A percentile compares a stretch with the other conserved stretches of the same genome.
These are phyloP conservation scores for Osmozyma mogii DNA, from an alignment of 805 yeast species.

Conservation along the genomic window DNA sequence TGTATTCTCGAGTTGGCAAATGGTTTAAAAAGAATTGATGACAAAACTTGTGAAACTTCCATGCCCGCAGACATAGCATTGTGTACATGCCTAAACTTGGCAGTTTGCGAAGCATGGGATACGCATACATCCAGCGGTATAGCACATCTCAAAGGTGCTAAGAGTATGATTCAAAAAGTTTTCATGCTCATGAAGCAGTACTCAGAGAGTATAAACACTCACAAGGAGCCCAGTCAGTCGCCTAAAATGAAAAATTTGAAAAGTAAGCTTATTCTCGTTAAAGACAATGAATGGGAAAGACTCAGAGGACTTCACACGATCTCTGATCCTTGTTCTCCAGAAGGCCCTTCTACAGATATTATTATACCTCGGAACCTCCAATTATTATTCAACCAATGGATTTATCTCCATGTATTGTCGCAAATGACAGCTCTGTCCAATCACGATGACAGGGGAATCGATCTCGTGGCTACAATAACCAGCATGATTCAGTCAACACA, in stretches of 20 bases:
- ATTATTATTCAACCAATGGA: conserved; percentile 56
- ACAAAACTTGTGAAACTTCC: conserved; percentile 10
- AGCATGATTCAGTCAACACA: conserved; percentile 19
- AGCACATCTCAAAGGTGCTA: conserved; percentile 62
- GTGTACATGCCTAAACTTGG: conserved; percentile 55
- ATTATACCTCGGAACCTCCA: conserved; percentile 37
- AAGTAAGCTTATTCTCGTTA: conserved; percentile 23
- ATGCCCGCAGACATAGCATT: conserved; percentile 60
- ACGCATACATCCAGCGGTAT: conserved; percentile 60
- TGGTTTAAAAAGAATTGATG: conserved; percentile 34
- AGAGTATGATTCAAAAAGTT: conserved; percentile 48
- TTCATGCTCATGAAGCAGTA: conserved; percentile 21
- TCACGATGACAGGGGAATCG: conserved; percentile 37
- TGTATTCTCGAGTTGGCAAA: conserved; percentile 53
- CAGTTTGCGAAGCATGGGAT: conserved; percentile 65
- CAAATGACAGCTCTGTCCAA: conserved; percentile 50
- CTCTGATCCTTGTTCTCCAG: neutral
- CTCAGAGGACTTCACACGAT: conserved; percentile 7
- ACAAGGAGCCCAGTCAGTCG: conserved; percentile 4
- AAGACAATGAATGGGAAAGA: conserved; percentile 24
- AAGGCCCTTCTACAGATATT: conserved; percentile 4
- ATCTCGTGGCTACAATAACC: conserved; percentile 34
- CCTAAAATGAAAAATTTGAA: conserved; percentile 3
- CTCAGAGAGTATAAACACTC: conserved; percentile 3
- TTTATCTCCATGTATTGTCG: conserved; percentile 60